Conservation (phyloP, 306 rosid genomes). For the Ammopiptanthus mongolicus region DNA sequence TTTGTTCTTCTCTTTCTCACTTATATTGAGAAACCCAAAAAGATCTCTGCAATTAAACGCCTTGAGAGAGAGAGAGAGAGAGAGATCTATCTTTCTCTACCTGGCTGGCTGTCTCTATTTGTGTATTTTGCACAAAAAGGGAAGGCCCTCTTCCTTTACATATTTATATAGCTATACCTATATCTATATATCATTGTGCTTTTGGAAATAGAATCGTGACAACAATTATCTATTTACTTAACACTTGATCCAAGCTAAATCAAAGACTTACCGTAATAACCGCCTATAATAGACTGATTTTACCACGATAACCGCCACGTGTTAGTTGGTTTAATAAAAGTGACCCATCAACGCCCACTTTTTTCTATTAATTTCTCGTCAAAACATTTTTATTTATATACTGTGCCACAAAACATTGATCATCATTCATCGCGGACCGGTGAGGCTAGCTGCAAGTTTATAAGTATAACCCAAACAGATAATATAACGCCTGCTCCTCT, state of each 20-base stretch:
- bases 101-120: constrained; percentile 7
- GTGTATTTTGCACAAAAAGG: constrained; percentile 28
- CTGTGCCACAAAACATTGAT: background rate
- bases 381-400: too few species aligned
- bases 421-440: constrained; percentile 25
- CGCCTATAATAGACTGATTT: background rate
- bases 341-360: constrained; percentile 33
- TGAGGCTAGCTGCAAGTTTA: constrained; percentile 1
- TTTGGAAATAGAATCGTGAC: background rate
- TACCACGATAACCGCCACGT: constrained; percentile 38
- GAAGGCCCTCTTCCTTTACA: background rate
- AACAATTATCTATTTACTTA: background rate
- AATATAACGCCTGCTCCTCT: background rate
- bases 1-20: background rate
- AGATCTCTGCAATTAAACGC: constrained; percentile 36
- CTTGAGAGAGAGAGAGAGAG: constrained; percentile 37
- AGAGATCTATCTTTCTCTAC: too few species aligned
- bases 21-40: constrained; percentile 27
- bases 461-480: constrained; percentile 11
- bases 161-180: constrained; percentile 39
- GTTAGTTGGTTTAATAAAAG: background rate
- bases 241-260: too few species aligned
- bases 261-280: background rate
- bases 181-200: background rate
- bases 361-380: too few species aligned